Base-by-base conservation (phyloP, 345 rosid genomes). In the Eutrema yunnanense region DNA sequence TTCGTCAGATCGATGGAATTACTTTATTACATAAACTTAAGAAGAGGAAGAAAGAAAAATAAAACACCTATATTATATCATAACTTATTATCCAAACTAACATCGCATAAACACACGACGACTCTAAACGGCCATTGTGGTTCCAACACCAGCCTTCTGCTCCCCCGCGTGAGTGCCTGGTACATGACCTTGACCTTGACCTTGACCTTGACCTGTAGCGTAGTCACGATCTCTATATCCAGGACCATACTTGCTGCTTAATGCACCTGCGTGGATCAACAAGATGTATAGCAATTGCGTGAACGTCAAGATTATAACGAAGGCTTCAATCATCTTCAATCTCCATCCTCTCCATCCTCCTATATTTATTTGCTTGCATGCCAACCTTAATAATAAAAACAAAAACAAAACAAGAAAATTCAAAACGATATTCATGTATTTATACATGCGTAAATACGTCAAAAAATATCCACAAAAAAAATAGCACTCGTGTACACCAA, bases 271-370 rank as follows among this genome's bases (percentile, higher is more conserved):
- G 64, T 95, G 99, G 53, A 92, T 82, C 82, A 87, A 38, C 80
- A 84, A 3, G 12, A 89, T 52, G 65, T 91, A 89, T 27, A 91
- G 50, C 4, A 91, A 81, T 12, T 94, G 90, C 0, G 96, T 91
- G 51, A 94, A 81, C 6, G 87, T 67, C 57, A 94, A 69, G 4
- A 94, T 87, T 38, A 94, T 94, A 1, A 87, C 71, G 51, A 91
- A 88, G 5, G 96, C 98, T 70, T 94, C 98, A 1, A 88, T 38
- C 5, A 84, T 73, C 67, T 65, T 83, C 51, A 94, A 79, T 44
- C 96, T 87, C 97, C 97, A 89, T 8, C 96, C 96, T 60, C 97
- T 82, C 79, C 87, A 62, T 14, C 97, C 96, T 84, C 97, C 97
- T 14, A 94, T 29, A 85, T 75, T 32, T 77, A 89, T 94, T 73